Percentiles rank a stretch among this genome's conserved stretches.
phyloP scores from a whole-genome alignment of 805 yeast genomes.

The Ogataea zsoltii region DNA sequence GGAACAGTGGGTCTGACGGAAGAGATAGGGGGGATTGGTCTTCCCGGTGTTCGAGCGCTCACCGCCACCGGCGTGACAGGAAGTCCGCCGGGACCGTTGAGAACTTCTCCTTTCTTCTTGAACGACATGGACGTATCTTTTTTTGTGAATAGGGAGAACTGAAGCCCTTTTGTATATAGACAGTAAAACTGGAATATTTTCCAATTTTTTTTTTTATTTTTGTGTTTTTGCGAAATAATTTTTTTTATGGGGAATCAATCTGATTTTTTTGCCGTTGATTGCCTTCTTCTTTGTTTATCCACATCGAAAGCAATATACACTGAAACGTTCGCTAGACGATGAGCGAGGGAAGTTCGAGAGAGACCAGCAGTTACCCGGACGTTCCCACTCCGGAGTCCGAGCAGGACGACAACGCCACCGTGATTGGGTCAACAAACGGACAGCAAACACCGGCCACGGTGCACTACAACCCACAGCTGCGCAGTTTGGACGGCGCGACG shows the following conservation, averaged over 20 bases:
- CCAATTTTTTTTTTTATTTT: neutral
- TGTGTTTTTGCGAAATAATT: neutral
- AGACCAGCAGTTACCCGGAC: neutral
- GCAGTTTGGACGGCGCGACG: slow-evolving; percentile 32
- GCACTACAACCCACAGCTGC: slow-evolving; percentile 21
- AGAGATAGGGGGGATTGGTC: slow-evolving; percentile 7
- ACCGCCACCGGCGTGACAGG: too few relatives aligned
- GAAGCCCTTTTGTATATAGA: too few relatives aligned
- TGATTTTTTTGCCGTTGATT: neutral
- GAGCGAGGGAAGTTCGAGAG: slow-evolving; percentile 6
- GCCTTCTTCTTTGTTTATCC: neutral
- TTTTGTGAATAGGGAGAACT: too few relatives aligned
- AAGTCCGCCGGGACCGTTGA: slow-evolving; percentile 16
- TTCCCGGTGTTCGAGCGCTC: neutral
- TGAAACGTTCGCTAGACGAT: too few relatives aligned
- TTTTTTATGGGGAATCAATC: slow-evolving; percentile 1
- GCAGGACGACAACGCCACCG: slow-evolving; percentile 26
- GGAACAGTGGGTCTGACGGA: slow-evolving; percentile 20
- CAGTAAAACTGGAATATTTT: too few relatives aligned
- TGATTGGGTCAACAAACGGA: slow-evolving; percentile 13
- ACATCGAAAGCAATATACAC: too few relatives aligned
- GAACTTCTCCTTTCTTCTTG: slow-evolving; percentile 56
- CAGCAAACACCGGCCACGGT: slow-evolving; percentile 20
- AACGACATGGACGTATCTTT: too few relatives aligned
- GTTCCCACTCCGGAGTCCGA: slow-evolving; percentile 2